Percentiles rank a stretch among this genome's conserved stretches.
Conservation (phyloP, 106 monocot species). For the Agapanthus africanus region DNA sequence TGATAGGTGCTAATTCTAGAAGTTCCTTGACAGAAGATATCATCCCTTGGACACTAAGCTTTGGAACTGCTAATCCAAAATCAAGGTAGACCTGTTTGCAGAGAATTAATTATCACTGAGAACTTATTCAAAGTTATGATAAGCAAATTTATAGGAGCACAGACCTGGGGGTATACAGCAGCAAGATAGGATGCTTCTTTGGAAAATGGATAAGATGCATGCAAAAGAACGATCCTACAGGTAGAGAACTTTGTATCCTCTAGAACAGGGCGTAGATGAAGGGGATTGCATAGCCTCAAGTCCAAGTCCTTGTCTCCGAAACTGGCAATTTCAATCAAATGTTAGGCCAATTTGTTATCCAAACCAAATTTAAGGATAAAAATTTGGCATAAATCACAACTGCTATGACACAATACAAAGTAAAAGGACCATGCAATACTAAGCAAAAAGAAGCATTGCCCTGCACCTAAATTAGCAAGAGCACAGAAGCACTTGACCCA, state of each 20-base stretch:
- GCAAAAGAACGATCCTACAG: slow-evolving; percentile 80
- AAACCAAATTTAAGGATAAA: background rate
- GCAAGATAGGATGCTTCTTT: slow-evolving; percentile 99
- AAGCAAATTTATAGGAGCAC: background rate
- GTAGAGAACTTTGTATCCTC: slow-evolving; percentile 77
- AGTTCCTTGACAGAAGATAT: slow-evolving; percentile 85
- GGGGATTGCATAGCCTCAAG: slow-evolving; percentile 72
- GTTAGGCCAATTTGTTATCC: background rate
- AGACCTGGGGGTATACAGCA: slow-evolving; percentile 92
- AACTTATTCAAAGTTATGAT: slow-evolving; percentile 7
- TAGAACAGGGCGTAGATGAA: slow-evolving; percentile 74
- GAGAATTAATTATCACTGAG: slow-evolving; percentile 6
- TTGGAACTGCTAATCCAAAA: slow-evolving; percentile 91
- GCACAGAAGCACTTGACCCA: background rate
- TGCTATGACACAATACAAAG: too few species aligned
- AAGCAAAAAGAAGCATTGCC: background rate
- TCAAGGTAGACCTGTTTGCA: slow-evolving; percentile 87
- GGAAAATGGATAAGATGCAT: slow-evolving; percentile 95
- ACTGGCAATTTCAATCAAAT: slow-evolving; percentile 24
- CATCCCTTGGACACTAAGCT: slow-evolving; percentile 98
- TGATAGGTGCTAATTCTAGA: slow-evolving; percentile 76
- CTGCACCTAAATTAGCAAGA: background rate
- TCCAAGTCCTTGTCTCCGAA: slow-evolving; percentile 98
- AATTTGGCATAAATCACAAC: background rate
- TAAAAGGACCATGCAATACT: too few species aligned